Conservation (phyloP, 1,284 basidiomycete species). For the Bondarzewia mesenterica region DNA sequence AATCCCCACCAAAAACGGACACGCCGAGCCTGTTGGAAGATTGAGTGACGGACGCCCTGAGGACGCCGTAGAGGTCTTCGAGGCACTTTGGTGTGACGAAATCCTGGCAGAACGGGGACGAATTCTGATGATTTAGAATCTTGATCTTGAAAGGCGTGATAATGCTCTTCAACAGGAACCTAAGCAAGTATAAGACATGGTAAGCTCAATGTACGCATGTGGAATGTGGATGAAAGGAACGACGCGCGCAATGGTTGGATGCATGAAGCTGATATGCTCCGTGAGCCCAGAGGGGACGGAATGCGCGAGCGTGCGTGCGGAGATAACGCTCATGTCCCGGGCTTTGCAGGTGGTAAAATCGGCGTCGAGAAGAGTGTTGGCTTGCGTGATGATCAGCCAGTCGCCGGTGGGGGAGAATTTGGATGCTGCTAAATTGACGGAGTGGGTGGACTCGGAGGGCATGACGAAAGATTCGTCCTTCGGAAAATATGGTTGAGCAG, state of each 20-base stretch:
- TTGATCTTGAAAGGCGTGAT: constrained; percentile 10
- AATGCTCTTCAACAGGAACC: constrained; percentile 4
- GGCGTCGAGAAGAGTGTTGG: constrained; percentile 12
- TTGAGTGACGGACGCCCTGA: constrained; percentile 21
- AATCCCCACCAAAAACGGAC: constrained; percentile 24
- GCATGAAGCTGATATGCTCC: neutral
- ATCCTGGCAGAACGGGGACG: constrained; percentile 13
- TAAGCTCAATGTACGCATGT: neutral
- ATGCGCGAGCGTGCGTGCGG: neutral
- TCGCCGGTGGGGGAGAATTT: constrained; percentile 18
- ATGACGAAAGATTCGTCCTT: constrained; percentile 27
- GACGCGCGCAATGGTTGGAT: neutral
- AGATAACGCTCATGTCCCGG: neutral
- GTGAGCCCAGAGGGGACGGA: constrained; percentile 14
- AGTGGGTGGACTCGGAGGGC: constrained; percentile 25
- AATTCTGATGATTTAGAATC: constrained; percentile 3
- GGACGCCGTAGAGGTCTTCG: constrained; percentile 24
- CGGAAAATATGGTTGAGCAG: constrained; percentile 21
- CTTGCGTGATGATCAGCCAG: constrained; percentile 21
- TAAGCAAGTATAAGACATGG: neutral
- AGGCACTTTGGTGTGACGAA: constrained; percentile 21
- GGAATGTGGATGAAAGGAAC: too few species aligned
- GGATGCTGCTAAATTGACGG: constrained; percentile 18
- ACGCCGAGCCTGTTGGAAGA: constrained; percentile 20
- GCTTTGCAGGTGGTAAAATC: neutral